Evolutionary conservation across 1,284 basidiomycete genomes (phyloP), one percentile per base, ranked within the genome.

Genomic region (Cerioporus squamosus): DNA sequence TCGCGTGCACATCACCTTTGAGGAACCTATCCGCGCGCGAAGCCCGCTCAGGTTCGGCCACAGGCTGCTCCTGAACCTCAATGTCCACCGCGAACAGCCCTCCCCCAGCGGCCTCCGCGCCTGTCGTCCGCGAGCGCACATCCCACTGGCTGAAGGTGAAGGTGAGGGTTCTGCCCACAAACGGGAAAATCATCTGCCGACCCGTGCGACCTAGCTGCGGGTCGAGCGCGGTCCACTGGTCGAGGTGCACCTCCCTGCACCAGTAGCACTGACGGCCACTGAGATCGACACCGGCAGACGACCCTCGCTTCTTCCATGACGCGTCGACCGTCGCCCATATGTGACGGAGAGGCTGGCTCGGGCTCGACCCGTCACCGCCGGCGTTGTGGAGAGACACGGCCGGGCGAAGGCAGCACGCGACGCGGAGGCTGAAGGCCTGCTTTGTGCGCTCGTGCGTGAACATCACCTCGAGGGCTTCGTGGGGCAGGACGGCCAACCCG

Each of bases 101-200:
- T 2, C 53, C 53, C 1, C 52, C 52, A 12, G 36, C 38, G 17
- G 44, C 52, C 20, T 49, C 46, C 2, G 29, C 29, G 7, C 43
- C 39, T n/a, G 36, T 43, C 29, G 52, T 33, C 24, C 52, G 10
- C 22, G 53, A 48, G 7, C 53, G 53, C 18, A 46, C 45, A 20
- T 55, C 53, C 53, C 53, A 55, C 5, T 49, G 53, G 29, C 53
- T 55, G 53, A 55, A n/a, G 26, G 53, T 55, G 39, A 55, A 20
- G 39, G 22, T 15, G 18, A 55, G 39, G 4, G 26, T 55, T 39
- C 47, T 55, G 26, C 53, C 53, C 0, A 33, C 46, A 17, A 49
- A 55, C 17, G 20, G n/a, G 22, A 55, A 55, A 39, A 20, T 22
- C 53, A 42, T 55, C 53, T 36, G 29, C 26, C 53, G 45, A 6